phyloP scores from a whole-genome alignment of 345 rosid genomes.

The Brassica carinata region DNA sequence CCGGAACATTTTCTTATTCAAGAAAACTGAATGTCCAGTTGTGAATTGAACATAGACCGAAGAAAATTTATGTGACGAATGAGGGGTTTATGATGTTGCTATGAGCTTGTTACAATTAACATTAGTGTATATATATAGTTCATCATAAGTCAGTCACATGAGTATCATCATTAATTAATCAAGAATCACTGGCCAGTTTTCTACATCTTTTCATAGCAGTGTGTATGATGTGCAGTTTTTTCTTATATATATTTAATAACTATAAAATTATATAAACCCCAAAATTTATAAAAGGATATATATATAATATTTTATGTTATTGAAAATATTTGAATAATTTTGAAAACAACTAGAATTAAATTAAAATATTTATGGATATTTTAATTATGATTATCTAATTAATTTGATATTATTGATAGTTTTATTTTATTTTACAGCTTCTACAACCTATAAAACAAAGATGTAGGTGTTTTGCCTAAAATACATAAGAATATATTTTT shows the following conservation, averaged over 20 bases:
- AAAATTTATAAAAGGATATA: background rate
- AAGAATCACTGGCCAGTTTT: background rate
- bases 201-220: background rate
- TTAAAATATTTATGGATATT: too few relatives aligned
- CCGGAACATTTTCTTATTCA: background rate
- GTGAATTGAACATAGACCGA: background rate
- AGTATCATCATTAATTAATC: background rate
- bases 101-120: background rate
- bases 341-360: too few relatives aligned
- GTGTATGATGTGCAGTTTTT: background rate
- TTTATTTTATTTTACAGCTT: too few relatives aligned
- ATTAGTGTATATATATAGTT: background rate
- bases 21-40: background rate
- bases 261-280: background rate
- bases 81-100: slow-evolving; percentile 2
- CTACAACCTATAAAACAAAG: too few relatives aligned
- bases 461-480: too few relatives aligned
- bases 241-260: background rate
- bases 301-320: too few relatives aligned
- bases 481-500: too few relatives aligned
- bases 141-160: background rate
- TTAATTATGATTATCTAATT: too few relatives aligned
- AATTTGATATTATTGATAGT: too few relatives aligned
- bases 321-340: too few relatives aligned
- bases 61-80: background rate